Percentiles rank a stretch among this genome's conserved stretches.
Evolutionary conservation across 352 stramenopile genomes (phyloP).

Genomic region (Phytophthora vignae): DNA sequence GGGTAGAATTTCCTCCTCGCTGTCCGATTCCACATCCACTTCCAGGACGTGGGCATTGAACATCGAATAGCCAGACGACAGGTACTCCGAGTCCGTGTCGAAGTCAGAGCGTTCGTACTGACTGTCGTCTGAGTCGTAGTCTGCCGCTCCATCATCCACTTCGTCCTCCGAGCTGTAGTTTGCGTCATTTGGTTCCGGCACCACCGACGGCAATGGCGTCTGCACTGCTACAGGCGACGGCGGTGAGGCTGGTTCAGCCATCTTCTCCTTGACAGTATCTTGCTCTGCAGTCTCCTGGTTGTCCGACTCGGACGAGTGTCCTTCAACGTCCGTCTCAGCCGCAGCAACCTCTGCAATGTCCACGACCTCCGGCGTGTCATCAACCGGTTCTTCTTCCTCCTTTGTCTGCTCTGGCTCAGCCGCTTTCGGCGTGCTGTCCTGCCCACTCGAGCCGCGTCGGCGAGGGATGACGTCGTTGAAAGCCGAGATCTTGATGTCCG

Average conservation of each 20-base stretch:
- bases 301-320: constrained; percentile 6
- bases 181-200: constrained; percentile 15
- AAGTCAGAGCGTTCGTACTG: constrained; percentile 43
- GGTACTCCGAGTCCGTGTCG: constrained; percentile 42
- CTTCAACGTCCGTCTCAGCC: constrained; percentile 14
- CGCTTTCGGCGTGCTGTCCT: constrained; percentile 20
- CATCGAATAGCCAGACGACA: constrained; percentile 31
- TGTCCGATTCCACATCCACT: constrained; percentile 2
- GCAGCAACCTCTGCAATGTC: neutral
- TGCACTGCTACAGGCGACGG: neutral
- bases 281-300: constrained; percentile 16
- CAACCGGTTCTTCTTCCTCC: neutral
- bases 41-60: constrained; percentile 18
- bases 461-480: constrained; percentile 42
- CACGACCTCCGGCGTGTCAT: constrained; percentile 1
- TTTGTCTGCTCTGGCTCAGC: constrained; percentile 8
- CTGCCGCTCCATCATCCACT: constrained; percentile 24
- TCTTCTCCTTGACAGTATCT: neutral
- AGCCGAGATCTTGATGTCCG: constrained; percentile 56
- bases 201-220: constrained; percentile 18
- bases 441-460: constrained; percentile 30
- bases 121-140: constrained; percentile 41
- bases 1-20: constrained; percentile 5
- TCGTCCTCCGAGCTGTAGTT: constrained; percentile 26
- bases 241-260: neutral